phyloP scores from a whole-genome alignment of 1,139 yeast genomes.

The Hanseniaspora gamundiae region DNA sequence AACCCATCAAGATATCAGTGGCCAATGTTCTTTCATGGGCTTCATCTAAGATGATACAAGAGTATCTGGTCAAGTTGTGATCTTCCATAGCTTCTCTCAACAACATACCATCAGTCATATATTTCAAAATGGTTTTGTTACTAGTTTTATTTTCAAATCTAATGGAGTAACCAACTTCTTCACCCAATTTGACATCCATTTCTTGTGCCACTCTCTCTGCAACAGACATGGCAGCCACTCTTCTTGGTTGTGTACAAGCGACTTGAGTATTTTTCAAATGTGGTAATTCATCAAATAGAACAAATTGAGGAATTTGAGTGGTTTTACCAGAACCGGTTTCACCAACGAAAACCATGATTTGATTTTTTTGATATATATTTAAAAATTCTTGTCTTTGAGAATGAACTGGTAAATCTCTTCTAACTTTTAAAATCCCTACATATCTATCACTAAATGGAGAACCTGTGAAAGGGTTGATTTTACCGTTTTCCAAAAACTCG shows the following conservation, averaged over 20 bases:
- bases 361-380: slow-evolving; percentile 69
- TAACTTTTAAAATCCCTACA: slow-evolving; percentile 58
- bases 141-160: slow-evolving; percentile 88
- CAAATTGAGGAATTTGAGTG: slow-evolving; percentile 94
- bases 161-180: slow-evolving; percentile 86
- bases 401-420: slow-evolving; percentile 89
- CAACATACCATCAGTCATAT: slow-evolving; percentile 99
- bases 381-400: slow-evolving; percentile 85
- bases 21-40: slow-evolving; percentile 97
- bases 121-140: slow-evolving; percentile 70
- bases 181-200: slow-evolving; percentile 83
- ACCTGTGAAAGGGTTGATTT: slow-evolving; percentile 72
- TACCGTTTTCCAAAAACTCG: slow-evolving; percentile 46
- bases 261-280: slow-evolving; percentile 68
- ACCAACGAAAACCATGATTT: slow-evolving; percentile 96
- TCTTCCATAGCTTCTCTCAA: slow-evolving; percentile 97
- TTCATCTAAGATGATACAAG: slow-evolving; percentile 90
- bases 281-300: slow-evolving; percentile 83
- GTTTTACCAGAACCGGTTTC: slow-evolving; percentile 98
- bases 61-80: slow-evolving; percentile 65
- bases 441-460: slow-evolving; percentile 47
- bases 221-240: slow-evolving; percentile 97
- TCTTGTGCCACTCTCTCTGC: slow-evolving; percentile 95
- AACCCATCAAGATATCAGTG: slow-evolving; percentile 94
- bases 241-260: slow-evolving; percentile 95